These are phyloP conservation scores for Cymodocea nodosa DNA, from an alignment of 116 monocot genomes.

Conservation along the genomic window DNA sequence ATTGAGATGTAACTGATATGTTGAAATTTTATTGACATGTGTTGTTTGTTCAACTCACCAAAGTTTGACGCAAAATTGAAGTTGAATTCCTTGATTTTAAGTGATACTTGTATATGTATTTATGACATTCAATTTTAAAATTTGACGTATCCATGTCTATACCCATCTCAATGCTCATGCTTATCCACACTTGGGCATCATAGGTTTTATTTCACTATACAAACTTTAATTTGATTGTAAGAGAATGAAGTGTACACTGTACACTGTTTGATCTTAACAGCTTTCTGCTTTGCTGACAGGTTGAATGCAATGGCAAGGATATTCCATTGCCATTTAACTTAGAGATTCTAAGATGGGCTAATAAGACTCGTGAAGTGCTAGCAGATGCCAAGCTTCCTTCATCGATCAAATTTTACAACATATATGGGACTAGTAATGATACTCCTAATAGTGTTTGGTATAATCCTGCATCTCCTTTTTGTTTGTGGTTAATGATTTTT, in stretches of 20 bases:
- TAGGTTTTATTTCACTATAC: background rate
- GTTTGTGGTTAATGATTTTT: no score
- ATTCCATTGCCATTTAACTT: conserved; percentile 76
- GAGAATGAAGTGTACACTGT: no score
- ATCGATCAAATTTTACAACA: conserved; percentile 80
- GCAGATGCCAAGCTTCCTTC: conserved; percentile 70
- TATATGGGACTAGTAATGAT: conserved; percentile 55
- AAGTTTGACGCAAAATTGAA: no score
- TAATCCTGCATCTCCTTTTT: conserved; percentile 5
- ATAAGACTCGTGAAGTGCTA: conserved; percentile 66
- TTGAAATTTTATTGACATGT: no score
- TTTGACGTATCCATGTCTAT: no score
- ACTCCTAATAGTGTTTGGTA: conserved; percentile 89
- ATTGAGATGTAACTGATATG: no score
- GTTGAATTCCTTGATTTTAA: no score
- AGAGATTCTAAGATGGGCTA: conserved; percentile 85
- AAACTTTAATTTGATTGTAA: background rate
- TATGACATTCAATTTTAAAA: no score
- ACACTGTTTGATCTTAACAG: background rate
- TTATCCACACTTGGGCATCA: no score
- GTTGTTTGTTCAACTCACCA: no score
- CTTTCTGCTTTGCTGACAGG: conserved; percentile 19
- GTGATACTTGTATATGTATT: no score
- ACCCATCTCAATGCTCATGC: no score
- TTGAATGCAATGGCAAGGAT: conserved; percentile 47